Base-by-base conservation (phyloP, 2,329 filamentous ascomycete species). In the Phyllosticta paracitricarpa region DNA sequence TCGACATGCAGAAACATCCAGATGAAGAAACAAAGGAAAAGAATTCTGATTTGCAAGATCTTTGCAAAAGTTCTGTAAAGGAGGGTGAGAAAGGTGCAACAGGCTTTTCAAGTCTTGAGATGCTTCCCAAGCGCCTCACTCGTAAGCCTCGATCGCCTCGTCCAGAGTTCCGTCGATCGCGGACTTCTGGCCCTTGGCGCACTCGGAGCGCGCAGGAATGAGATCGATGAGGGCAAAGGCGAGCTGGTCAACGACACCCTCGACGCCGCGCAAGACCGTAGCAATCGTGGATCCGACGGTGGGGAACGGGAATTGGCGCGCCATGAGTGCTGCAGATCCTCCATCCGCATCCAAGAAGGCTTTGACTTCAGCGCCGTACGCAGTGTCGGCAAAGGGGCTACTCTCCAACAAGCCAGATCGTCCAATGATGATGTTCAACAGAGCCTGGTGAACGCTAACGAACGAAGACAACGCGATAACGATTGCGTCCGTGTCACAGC, bases 351-450 rank as follows among this genome's bases (percentile, higher is more conserved):
- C n/a, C 25, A 28, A 30, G 30, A 53, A 30, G 1, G 25, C 40
- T 10, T 19, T 10, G n/a, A 8, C 28, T 14, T 24, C 25, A 2
- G 25, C 56, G 7, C 5, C 35, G 22, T 24, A 8, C 2, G 35
- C 56, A 2, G 12, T 12, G 22, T 57, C 51, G 48, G 10, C 57
- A 22, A 58, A 58, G 2, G 57, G 57, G n/a, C 28, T 54, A 28
- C 24, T 54, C 58, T 51, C 28, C 3, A 65, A 54, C 17, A 65
- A 48, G 0, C 60, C 62, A 26, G 62, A 25, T 1, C 60, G 63
- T 6, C 63, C 63, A 33, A 65, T 63, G 4, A 65, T 25, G 24
- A 65, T 65, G 51, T 60, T 54, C 14, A 65, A 60, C 5, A 65
- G 54, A 4, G 62, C 63, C 59, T 65, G 63, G 28, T 65, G 63